Base-by-base conservation (phyloP, 208 protist genomes). In the Crithidia brevicula region DNA sequence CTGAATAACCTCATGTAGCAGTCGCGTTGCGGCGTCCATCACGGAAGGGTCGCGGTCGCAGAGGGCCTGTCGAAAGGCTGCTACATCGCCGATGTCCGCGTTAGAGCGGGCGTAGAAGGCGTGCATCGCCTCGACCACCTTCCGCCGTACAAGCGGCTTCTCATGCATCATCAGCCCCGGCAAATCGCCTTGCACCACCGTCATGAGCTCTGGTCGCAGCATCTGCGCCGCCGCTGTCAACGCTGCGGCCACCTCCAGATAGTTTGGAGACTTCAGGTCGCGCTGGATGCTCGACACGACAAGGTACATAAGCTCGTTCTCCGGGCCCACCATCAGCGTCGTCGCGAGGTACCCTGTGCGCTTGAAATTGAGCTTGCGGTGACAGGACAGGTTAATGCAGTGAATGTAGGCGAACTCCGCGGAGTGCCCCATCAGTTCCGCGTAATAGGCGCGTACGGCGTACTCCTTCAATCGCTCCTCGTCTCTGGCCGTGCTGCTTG, bases 11-110 rank as follows among this genome's bases (percentile, higher is more conserved):
- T 98, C 92, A 27, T 89, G 38, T 50, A 98, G 80, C 5, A 98
- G 58, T n/a, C 52, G 60, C 18, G 99, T 74, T 5, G 95, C 72
- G 0, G 96, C 97, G 31, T 73, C 83, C 97, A 99, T 98, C 10
- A 99, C 98, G 34, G 88, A 89, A n/a, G 98, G 97, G 73, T 99
- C 98, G 52, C 72, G 76, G 80, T 99, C 98, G 69, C 97, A 97
- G 3, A 99, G 75, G 25, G 86, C 72, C 23, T 89, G 73, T 18
- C 88, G 75, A 25, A 98, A 88, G 28, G 76, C 31, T 28, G 86
- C 79, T 11, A 67, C 23, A 9, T 91, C 59, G 4, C 53, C 74
- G 31, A 86, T 65, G n/a, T 71, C 50, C 1, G 60, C 71, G 18
- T 77, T 56, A 9, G 68, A 77, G 31, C 77, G 74, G 33, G 63